Evolutionary conservation across 495 filamentous ascomycete species (phyloP), one percentile per base, ranked within the genome.

Genomic region (Eremomyces bilateralis): DNA sequence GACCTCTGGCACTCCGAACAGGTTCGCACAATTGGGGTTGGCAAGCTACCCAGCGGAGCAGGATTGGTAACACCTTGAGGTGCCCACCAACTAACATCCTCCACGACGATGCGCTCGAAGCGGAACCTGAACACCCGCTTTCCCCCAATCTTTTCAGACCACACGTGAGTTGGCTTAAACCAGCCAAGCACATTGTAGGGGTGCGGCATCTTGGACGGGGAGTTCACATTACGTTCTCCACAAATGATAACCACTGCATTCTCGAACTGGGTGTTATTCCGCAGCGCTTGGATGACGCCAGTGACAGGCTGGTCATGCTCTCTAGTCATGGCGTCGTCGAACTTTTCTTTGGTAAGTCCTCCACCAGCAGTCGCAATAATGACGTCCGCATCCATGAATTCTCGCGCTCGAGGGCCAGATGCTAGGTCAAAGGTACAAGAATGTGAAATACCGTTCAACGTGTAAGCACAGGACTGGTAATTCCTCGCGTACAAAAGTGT

Each of bases 101-200:
- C 25, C 1, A 71, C 50, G 15, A 79, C 50, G 1, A 80, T 48
- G 42, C 84, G 83, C 50, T 92, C 70, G 17, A 84, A 63, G 3
- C 81, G 65, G 12, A 76, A 60, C 41, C 64, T 71, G 40, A 63
- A 61, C 0, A 62, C 49, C 0, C 47, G 60, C 13, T 62, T 55
- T 0, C 50, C 37, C 1, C 56, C 46, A 3, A 50, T 44, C 31
- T 58, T 64, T 43, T 92, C 80, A 12, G 47, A 56, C 82, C 82
- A 92, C 1, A 82, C 53, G 21, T 76, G 54, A 0, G 73, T 78
- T 13, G 80, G 53, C 20, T 71, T 67, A 46, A 84, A 90, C 45
- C 60, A 74, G n/a, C 53, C 78, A 30, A 85, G 61, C 1, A 88
- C 70, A 33, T 67, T 70, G 42, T 75, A 90, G 0, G 62, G 57